Percentiles rank a stretch among this genome's conserved stretches.
phyloP scores from a whole-genome alignment of 805 yeast genomes.

The Nakazawaea ambrosiae region DNA sequence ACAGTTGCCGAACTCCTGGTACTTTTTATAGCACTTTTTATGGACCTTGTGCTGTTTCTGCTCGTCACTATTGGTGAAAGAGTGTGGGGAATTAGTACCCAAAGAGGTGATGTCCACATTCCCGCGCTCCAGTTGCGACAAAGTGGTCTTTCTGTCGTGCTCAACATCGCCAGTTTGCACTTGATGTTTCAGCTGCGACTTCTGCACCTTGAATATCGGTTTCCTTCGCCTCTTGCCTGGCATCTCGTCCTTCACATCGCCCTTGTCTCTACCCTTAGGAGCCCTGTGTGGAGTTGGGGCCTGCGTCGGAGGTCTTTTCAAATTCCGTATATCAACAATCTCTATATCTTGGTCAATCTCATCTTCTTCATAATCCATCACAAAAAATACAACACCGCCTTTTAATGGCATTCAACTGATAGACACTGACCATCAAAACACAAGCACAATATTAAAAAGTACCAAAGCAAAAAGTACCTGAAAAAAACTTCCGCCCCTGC shows the following conservation, averaged over 20 bases:
- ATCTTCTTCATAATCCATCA: too few species aligned
- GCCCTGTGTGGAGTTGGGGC: not conserved
- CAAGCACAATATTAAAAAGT: too few species aligned
- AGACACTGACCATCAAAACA: too few species aligned
- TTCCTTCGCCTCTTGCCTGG: not conserved
- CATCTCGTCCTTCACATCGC: not conserved
- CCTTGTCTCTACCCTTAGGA: constrained; percentile 9
- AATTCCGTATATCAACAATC: not conserved
- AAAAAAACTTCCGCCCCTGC: too few species aligned
- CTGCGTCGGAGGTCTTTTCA: not conserved
- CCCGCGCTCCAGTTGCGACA: too few species aligned
- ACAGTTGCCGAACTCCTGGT: constrained; percentile 26
- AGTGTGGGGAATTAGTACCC: too few species aligned
- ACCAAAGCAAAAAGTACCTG: too few species aligned
- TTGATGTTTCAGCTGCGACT: not conserved
- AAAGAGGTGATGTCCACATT: too few species aligned
- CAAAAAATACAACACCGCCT: not conserved
- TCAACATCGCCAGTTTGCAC: not conserved
- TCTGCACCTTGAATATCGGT: not conserved
- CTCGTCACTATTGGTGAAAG: not conserved
- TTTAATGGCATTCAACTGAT: too few species aligned
- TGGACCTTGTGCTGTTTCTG: not conserved
- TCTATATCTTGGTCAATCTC: too few species aligned
- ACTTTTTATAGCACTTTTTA: not conserved
- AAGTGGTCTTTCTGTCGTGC: not conserved